Evolutionary conservation across 2,329 filamentous ascomycete genomes (phyloP), one percentile per base, ranked within the genome.

Genomic region (Simplicillium aogashimaense): DNA sequence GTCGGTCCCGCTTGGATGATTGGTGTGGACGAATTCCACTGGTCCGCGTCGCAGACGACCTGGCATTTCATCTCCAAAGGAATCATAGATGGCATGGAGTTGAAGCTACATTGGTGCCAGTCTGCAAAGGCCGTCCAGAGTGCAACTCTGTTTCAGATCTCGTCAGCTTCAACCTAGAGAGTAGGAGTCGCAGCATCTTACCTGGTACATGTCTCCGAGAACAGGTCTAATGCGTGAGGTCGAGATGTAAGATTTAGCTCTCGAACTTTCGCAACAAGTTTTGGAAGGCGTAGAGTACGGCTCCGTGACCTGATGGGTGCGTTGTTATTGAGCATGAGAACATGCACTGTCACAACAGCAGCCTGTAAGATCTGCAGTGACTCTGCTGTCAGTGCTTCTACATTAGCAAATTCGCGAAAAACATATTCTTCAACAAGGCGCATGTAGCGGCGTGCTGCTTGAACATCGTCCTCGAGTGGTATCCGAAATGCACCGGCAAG

Each of bases 31-130:
- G 54, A 48, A 16, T 56, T 50, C 53, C 53, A 58, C 0, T 57
- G 43, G 11, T 49, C 45, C 0, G 37, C 38, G 5, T 49, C 39
- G 28, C 50, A 53, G 1, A 54, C 50, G 3, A 55, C 38, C n/a
- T 51, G 45, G 18, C 48, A 51, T 0, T 43, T 50, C 35, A 58
- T 39, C 37, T 58, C 54, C 18, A 39, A 31, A 8, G 46, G 20
- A 45, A 2, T 50, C 47, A 14, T 50, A 50, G 10, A 45, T 20
- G 3, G 48, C 44, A n/a, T 48, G 51, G 3, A 38, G 39, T 35
- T 54, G 49, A 35, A 48, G 36, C 54, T 49, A 16, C 43, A 37
- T 25, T 57, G 52, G 16, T 56, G 53, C 51, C 53, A 56, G 39
- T 56, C 53, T 7, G 43, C 42, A 4, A 53, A 36, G 8, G 51